phyloP scores from a whole-genome alignment of 2,329 filamentous ascomycete species.

The Neonectria sp. region DNA sequence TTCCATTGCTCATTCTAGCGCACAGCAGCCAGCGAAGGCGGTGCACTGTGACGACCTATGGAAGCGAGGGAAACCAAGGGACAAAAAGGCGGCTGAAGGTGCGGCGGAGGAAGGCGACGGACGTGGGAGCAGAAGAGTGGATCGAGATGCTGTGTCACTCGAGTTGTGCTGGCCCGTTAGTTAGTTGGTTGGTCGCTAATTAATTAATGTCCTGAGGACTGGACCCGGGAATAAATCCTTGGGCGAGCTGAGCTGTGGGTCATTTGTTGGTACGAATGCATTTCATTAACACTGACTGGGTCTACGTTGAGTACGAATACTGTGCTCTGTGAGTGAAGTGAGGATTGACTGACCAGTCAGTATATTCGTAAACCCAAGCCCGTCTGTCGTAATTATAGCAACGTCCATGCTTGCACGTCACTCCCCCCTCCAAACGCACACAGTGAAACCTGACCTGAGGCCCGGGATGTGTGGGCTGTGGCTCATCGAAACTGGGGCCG shows the following conservation, averaged over 20 bases:
- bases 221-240: not conserved
- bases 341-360: not conserved
- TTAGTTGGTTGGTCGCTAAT: not conserved
- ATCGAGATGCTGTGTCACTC: not conserved
- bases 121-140: not conserved
- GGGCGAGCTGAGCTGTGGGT: not conserved
- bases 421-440: not conserved
- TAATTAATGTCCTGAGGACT: not conserved
- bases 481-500: not conserved
- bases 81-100: not conserved
- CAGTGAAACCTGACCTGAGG: constrained; percentile 13
- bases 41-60: not conserved
- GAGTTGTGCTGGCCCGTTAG: not conserved
- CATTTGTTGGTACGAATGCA: not conserved
- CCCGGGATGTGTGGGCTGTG: constrained; percentile 7
- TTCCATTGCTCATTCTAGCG: constrained; percentile 3
- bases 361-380: not conserved
- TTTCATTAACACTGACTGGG: not conserved
- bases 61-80: not conserved
- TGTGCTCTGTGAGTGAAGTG: not conserved
- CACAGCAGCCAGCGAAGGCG: not conserved
- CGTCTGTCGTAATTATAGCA: not conserved
- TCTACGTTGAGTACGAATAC: too few relatives aligned
- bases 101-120: not conserved
- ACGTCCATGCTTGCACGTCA: not conserved